These are phyloP conservation scores for Arthonia radiata DNA, from an alignment of 495 filamentous ascomycete species.

Conservation along the genomic window DNA sequence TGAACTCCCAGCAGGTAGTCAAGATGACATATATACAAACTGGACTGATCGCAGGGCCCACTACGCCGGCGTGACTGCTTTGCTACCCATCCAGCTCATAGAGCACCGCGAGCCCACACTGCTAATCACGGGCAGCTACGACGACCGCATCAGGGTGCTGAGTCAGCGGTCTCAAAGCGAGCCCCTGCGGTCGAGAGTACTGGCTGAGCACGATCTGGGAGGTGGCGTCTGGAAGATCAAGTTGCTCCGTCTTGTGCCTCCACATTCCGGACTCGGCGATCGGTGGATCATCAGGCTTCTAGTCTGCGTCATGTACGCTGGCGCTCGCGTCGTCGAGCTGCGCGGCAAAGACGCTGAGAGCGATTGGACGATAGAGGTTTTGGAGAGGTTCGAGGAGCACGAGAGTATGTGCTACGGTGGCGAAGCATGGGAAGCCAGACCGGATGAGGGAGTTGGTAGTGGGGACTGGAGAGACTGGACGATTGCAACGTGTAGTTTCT, in stretches of 20 bases:
- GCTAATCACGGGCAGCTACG: constrained; percentile 80
- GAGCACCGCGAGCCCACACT: no score
- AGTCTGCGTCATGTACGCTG: constrained; percentile 86
- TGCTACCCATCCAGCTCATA: constrained; percentile 53
- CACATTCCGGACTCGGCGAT: constrained; percentile 2
- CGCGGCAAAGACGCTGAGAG: constrained; percentile 5
- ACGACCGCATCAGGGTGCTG: constrained; percentile 56
- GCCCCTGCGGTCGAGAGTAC: constrained; percentile 12
- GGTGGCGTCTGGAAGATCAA: constrained; percentile 86
- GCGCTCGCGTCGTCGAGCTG: constrained; percentile 41
- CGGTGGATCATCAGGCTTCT: constrained; percentile 30
- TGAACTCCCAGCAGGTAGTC: no score
- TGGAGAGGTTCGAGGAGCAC: constrained; percentile 63
- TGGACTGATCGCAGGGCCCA: constrained; percentile 29
- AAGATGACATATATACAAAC: constrained; percentile 3
- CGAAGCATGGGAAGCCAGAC: constrained; percentile 38
- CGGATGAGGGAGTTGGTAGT: constrained; percentile 3
- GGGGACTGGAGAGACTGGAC: constrained; percentile 6
- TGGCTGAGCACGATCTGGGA: constrained; percentile 41
- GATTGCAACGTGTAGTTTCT: constrained; percentile 69
- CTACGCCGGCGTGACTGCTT: constrained; percentile 66
- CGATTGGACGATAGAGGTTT: constrained; percentile 35
- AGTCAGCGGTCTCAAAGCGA: constrained; percentile 14
- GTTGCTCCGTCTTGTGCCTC: constrained; percentile 17
- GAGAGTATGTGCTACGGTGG: constrained; percentile 91